These are phyloP conservation scores for Mycena alexandri DNA, from an alignment of 768 basidiomycete species.

Conservation along the genomic window DNA sequence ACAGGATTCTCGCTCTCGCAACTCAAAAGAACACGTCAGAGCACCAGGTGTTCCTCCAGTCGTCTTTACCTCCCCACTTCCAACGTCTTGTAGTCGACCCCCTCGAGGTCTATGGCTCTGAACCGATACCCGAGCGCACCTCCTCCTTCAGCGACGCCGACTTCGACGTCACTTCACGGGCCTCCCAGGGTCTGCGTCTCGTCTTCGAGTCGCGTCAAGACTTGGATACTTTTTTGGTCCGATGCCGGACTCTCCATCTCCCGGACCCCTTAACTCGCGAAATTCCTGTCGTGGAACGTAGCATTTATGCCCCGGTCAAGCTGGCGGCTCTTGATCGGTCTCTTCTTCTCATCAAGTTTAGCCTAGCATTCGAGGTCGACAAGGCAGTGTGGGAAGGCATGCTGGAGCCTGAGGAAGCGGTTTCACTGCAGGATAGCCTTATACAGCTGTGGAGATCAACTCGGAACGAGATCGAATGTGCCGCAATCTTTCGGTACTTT, in stretches of 20 bases:
- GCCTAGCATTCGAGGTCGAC: conserved; percentile 54
- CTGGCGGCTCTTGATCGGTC: conserved; percentile 37
- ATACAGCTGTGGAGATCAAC: conserved; percentile 35
- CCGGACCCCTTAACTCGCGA: conserved; percentile 15
- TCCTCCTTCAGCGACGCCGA: conserved; percentile 44
- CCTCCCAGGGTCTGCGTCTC: conserved; percentile 46
- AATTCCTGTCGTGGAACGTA: conserved; percentile 39
- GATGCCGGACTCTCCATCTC: conserved; percentile 40
- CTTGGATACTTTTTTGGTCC: conserved; percentile 46
- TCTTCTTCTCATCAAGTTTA: conserved; percentile 46
- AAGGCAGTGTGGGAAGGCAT: conserved; percentile 49
- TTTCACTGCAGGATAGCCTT: conserved; percentile 39
- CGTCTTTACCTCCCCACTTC: conserved; percentile 47
- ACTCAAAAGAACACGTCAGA: conserved; percentile 23
- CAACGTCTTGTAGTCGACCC: not conserved
- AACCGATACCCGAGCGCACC: conserved; percentile 25
- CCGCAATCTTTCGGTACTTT: conserved; percentile 37
- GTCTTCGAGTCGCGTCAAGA: conserved; percentile 44
- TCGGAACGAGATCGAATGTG: conserved; percentile 12
- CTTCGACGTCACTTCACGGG: conserved; percentile 41
- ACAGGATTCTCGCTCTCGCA: conserved; percentile 41
- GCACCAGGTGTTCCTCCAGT: conserved; percentile 46
- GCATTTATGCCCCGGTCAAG: conserved; percentile 26
- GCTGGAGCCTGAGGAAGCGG: conserved; percentile 41
- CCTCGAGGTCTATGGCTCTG: conserved; percentile 25